Evolutionary conservation across 768 basidiomycete species (phyloP).

Genomic region (Suillus paluster): DNA sequence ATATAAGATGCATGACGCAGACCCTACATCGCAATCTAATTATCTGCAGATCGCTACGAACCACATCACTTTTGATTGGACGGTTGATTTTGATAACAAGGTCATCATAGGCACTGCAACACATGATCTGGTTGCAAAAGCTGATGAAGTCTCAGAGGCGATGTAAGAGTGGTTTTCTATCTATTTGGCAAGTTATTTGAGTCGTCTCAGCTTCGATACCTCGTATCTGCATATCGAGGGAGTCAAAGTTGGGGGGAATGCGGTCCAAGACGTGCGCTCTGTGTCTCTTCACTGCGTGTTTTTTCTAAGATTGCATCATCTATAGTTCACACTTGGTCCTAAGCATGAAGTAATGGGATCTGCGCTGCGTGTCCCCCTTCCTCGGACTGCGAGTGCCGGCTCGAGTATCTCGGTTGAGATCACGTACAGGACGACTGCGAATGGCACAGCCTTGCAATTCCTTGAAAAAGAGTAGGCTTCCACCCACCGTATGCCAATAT

Average conservation of each 20-base stretch:
- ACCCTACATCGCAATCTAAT: slow-evolving; percentile 62
- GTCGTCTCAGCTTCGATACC: slow-evolving; percentile 52
- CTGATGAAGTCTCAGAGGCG: slow-evolving; percentile 43
- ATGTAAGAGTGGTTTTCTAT: slow-evolving; percentile 36
- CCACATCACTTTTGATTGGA: slow-evolving; percentile 60
- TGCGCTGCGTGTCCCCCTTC: slow-evolving; percentile 41
- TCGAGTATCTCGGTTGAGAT: slow-evolving; percentile 39
- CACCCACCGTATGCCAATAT: neutral
- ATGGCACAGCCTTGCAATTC: slow-evolving; percentile 57
- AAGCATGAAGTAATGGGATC: slow-evolving; percentile 46
- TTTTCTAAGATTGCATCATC: neutral
- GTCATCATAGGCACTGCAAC: slow-evolving; percentile 52
- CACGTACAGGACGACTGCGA: slow-evolving; percentile 47
- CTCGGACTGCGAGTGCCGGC: slow-evolving; percentile 22
- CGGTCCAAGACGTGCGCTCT: slow-evolving; percentile 30
- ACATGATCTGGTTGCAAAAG: slow-evolving; percentile 45
- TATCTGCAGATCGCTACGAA: slow-evolving; percentile 51
- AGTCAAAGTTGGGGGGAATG: slow-evolving; percentile 42
- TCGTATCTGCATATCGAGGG: slow-evolving; percentile 47
- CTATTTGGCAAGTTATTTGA: slow-evolving; percentile 3
- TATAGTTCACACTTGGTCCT: slow-evolving; percentile 33
- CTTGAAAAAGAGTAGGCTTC: slow-evolving; percentile 45
- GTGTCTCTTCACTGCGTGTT: neutral
- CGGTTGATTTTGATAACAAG: slow-evolving; percentile 54
- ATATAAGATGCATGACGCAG: slow-evolving; percentile 24